Evolutionary conservation across 129 eudicot species (phyloP).

Genomic region (Rutidosis leptorrhynchoides): DNA sequence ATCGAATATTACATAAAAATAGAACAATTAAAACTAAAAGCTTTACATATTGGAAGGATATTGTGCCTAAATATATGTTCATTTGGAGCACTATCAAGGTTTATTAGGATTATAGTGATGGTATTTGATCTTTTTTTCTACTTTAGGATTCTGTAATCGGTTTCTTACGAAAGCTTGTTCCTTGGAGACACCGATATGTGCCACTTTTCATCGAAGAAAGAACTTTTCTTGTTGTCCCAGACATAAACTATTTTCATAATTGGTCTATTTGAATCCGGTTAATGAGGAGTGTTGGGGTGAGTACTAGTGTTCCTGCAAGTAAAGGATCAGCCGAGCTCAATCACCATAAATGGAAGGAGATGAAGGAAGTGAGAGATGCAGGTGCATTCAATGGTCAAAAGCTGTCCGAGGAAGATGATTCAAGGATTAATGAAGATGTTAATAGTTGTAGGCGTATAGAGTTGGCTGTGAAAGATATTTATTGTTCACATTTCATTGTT

Average conservation of each 20-base stretch:
- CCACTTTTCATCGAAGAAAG: constrained; percentile 35
- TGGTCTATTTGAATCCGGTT: too few relatives aligned
- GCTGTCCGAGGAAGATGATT: constrained; percentile 43
- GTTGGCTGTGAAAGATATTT: constrained; percentile 28
- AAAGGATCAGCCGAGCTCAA: constrained; percentile 48
- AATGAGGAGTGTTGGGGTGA: too few relatives aligned
- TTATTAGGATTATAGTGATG: background rate
- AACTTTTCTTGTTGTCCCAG: too few relatives aligned
- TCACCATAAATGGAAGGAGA: constrained; percentile 32
- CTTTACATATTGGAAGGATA: too few relatives aligned
- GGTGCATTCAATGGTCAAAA: constrained; percentile 38
- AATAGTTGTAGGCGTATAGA: constrained; percentile 26
- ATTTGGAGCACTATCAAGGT: too few relatives aligned
- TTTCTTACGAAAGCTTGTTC: constrained; percentile 17
- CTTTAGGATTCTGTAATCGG: constrained; percentile 31
- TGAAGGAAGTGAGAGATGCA: constrained; percentile 41
- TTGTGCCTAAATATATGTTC: too few relatives aligned
- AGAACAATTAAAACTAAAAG: too few relatives aligned
- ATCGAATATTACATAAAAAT: too few relatives aligned
- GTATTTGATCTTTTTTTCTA: background rate
- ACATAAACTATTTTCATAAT: too few relatives aligned
- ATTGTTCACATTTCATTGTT: too few relatives aligned
- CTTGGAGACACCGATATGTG: constrained; percentile 53
- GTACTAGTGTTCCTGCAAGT: too few relatives aligned
- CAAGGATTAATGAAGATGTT: constrained; percentile 30